These are phyloP conservation scores for Arthrobotrys sinensis DNA, from an alignment of 2,329 filamentous ascomycete species.

Conservation along the genomic window DNA sequence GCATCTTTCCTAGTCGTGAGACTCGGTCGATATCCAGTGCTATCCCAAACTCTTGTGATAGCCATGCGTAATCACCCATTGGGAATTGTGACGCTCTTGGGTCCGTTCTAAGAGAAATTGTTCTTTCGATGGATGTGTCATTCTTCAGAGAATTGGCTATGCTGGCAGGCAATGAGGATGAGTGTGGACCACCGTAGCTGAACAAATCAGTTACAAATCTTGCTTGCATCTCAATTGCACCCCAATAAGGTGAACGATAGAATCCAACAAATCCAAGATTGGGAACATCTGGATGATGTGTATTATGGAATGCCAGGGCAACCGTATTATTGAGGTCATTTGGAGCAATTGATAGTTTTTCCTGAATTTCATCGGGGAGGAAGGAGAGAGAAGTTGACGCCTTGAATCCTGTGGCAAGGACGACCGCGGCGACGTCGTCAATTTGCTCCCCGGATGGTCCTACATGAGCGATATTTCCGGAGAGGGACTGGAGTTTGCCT, in stretches of 20 bases:
- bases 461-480: slow-evolving; percentile 67
- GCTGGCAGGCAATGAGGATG: slow-evolving; percentile 63
- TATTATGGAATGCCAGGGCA: slow-evolving; percentile 78
- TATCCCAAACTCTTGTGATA: slow-evolving; percentile 79
- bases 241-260: slow-evolving; percentile 88
- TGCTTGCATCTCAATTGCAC: slow-evolving; percentile 88
- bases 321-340: slow-evolving; percentile 72
- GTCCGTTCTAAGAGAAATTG: slow-evolving; percentile 71
- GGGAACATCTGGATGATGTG: slow-evolving; percentile 74
- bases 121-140: slow-evolving; percentile 70
- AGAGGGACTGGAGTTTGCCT: slow-evolving; percentile 70
- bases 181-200: slow-evolving; percentile 67
- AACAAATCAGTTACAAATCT: slow-evolving; percentile 77
- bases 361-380: slow-evolving; percentile 73
- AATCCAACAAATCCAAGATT: slow-evolving; percentile 85
- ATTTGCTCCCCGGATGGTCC: slow-evolving; percentile 67
- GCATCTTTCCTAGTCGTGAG: slow-evolving; percentile 66
- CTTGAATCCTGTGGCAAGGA: slow-evolving; percentile 83
- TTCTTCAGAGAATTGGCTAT: slow-evolving; percentile 69
- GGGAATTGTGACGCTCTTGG: slow-evolving; percentile 78
- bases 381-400: slow-evolving; percentile 77
- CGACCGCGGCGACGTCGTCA: slow-evolving; percentile 75
- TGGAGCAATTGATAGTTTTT: slow-evolving; percentile 74
- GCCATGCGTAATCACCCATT: slow-evolving; percentile 84
- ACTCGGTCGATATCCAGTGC: slow-evolving; percentile 72